phyloP scores from a whole-genome alignment of 1,139 yeast species.

The Debaryomyces fabryi region DNA sequence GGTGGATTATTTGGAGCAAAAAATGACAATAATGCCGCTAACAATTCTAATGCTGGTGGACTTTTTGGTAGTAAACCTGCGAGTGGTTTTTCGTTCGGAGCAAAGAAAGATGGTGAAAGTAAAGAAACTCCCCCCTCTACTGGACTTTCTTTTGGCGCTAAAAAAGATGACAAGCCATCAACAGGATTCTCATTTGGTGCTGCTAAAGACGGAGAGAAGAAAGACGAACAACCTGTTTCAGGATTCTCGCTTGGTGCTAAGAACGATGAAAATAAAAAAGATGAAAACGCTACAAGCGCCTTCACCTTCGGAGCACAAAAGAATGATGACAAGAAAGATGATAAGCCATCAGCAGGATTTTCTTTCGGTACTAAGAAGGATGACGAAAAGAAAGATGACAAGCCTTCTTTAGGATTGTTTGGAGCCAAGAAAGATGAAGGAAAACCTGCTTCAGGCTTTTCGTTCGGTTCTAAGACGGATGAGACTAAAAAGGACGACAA shows the following conservation, averaged over 20 bases:
- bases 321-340: constrained; percentile 23
- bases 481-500: constrained; percentile 18
- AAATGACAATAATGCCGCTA: constrained; percentile 12
- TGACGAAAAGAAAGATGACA: constrained; percentile 13
- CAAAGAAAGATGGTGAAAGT: constrained; percentile 19
- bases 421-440: constrained; percentile 16
- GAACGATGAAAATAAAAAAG: constrained; percentile 19
- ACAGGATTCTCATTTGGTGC: constrained; percentile 22
- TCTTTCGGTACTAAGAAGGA: constrained; percentile 20
- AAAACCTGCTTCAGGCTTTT: constrained; percentile 14
- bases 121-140: constrained; percentile 20
- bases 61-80: constrained; percentile 17
- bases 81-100: constrained; percentile 24
- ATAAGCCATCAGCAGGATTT: constrained; percentile 14
- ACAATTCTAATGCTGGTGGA: constrained; percentile 7
- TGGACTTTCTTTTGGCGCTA: constrained; percentile 28
- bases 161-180: constrained; percentile 15
- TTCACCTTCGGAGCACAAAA: constrained; percentile 29
- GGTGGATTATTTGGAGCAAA: constrained; percentile 22
- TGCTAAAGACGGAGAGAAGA: constrained; percentile 19
- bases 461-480: constrained; percentile 25
- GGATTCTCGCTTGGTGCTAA: constrained; percentile 31
- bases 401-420: constrained; percentile 15
- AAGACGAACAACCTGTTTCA: constrained; percentile 21
- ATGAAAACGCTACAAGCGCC: constrained; percentile 22